These are phyloP conservation scores for Metschnikowia gelsemii DNA, from an alignment of 805 yeast species.

Conservation along the genomic window DNA sequence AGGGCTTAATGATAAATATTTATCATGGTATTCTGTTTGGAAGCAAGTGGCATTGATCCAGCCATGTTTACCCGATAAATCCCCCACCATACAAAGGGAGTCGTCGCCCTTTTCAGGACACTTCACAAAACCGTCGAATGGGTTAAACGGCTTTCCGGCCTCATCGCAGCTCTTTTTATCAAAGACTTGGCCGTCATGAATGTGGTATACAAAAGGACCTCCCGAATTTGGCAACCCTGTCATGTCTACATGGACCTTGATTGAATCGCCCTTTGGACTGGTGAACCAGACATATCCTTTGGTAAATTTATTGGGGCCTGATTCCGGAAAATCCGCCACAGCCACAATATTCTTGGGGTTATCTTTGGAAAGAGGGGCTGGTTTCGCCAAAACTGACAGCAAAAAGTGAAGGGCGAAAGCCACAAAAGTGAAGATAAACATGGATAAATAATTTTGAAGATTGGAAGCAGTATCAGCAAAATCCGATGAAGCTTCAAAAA, in stretches of 20 bases:
- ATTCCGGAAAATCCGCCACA: conserved; percentile 52
- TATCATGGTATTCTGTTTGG: conserved; percentile 61
- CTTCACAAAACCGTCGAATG: conserved; percentile 52
- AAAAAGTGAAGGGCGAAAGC: conserved; percentile 3
- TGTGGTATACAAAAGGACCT: conserved; percentile 70
- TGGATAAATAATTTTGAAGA: background rate
- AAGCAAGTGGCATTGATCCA: conserved; percentile 67
- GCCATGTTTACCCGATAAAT: conserved; percentile 77
- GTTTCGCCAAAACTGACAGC: conserved; percentile 27
- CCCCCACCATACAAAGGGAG: conserved; percentile 67
- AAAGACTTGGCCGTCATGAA: conserved; percentile 60
- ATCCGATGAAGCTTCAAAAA: conserved; percentile 2
- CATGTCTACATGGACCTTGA: conserved; percentile 66
- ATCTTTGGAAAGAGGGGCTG: conserved; percentile 51
- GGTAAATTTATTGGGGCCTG: conserved; percentile 15
- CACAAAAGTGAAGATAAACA: conserved; percentile 2
- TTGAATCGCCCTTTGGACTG: conserved; percentile 57
- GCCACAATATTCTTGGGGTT: conserved; percentile 54
- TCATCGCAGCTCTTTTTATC: conserved; percentile 49
- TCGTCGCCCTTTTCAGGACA: conserved; percentile 55
- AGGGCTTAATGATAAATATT: conserved; percentile 61
- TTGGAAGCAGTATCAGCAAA: conserved; percentile 1
- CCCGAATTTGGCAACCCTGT: conserved; percentile 66
- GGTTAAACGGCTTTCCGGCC: conserved; percentile 60
- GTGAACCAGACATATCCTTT: conserved; percentile 51